Base-by-base conservation (phyloP, 176 grass and related monocot species). In the Thinopyrum elongatum region DNA sequence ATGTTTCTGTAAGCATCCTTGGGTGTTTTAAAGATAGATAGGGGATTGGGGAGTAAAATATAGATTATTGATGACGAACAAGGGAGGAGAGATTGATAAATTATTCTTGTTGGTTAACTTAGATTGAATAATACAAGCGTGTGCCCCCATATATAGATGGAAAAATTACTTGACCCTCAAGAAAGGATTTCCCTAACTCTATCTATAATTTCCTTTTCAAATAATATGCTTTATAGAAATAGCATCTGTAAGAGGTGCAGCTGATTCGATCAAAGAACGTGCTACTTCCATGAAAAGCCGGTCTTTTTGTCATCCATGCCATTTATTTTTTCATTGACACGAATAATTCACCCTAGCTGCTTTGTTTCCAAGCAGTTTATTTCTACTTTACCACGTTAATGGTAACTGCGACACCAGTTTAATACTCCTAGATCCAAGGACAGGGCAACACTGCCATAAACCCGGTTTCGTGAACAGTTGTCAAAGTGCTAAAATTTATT, bases 361-460 rank as follows among this genome's bases (percentile, higher is more conserved):
- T 16, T 57, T 73, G 1, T 78, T 82, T 57, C 13, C 2, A 41
- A 26, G 13, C 28, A 46, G 8, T 63, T 79, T 58, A 72, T 86
- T 70, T 42, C 6, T 27, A 53, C 30, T 29, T 28, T 70, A 63
- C 25, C 10, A 36, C 34, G 60, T 80, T 5, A 58, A 69, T 79
- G 11, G 17, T 58, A 58, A 58, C 53, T 58, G 53, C 53, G 17
- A 58, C 19, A 22, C 53, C 19, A 58, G 53, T 44, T 26, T 74
- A 49, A 23, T 67, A 66, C 61, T 64, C 44, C 44, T 58, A 79
- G 71, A 80, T 84, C 63, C 57, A 69, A 70, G 47, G 46, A 49
- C 26, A 70, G 10, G n/a, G 23, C 53, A 80, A 57, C 39, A 7
- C 23, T 62, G 30, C 71, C 30, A 41, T 82, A 66, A 51, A 86